Evolutionary conservation across 2,329 filamentous ascomycete genomes (phyloP).

Genomic region (Ustulina deusta): DNA sequence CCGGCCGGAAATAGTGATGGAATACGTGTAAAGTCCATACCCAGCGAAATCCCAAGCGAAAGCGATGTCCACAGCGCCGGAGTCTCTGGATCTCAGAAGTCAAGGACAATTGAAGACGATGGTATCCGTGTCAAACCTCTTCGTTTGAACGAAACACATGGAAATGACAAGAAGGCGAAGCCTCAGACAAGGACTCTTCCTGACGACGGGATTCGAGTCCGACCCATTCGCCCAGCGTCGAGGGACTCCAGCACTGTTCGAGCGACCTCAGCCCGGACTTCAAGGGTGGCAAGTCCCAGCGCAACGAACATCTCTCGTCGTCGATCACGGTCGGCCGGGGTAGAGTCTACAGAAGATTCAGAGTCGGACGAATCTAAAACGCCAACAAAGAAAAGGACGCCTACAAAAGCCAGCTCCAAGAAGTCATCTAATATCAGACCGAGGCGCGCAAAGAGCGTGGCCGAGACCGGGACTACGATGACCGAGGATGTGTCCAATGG

Average conservation of each 20-base stretch:
- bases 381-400: slow-evolving; percentile 53
- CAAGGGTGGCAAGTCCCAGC: slow-evolving; percentile 43
- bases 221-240: slow-evolving; percentile 44
- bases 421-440: slow-evolving; percentile 43
- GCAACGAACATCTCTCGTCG: slow-evolving; percentile 41
- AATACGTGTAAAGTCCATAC: slow-evolving; percentile 55
- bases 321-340: slow-evolving; percentile 48
- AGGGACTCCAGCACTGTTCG: slow-evolving; percentile 48
- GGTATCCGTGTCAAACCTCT: slow-evolving; percentile 49
- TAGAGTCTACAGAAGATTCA: slow-evolving; percentile 53
- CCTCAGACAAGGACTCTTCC: slow-evolving; percentile 42
- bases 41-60: slow-evolving; percentile 41
- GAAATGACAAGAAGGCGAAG: slow-evolving; percentile 46
- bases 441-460: slow-evolving; percentile 40
- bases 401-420: slow-evolving; percentile 45
- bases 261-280: slow-evolving; percentile 47
- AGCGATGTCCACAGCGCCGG: slow-evolving; percentile 42
- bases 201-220: slow-evolving; percentile 54
- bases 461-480: slow-evolving; percentile 46
- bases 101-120: slow-evolving; percentile 47
- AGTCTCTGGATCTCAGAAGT: slow-evolving; percentile 38
- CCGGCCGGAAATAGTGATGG: slow-evolving; percentile 55
- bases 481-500: slow-evolving; percentile 52
- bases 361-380: slow-evolving; percentile 54
- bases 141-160: slow-evolving; percentile 32